Evolutionary conservation across 805 yeast genomes (phyloP), one percentile per base, ranked within the genome.

Genomic region (Isabelozyma heimii): DNA sequence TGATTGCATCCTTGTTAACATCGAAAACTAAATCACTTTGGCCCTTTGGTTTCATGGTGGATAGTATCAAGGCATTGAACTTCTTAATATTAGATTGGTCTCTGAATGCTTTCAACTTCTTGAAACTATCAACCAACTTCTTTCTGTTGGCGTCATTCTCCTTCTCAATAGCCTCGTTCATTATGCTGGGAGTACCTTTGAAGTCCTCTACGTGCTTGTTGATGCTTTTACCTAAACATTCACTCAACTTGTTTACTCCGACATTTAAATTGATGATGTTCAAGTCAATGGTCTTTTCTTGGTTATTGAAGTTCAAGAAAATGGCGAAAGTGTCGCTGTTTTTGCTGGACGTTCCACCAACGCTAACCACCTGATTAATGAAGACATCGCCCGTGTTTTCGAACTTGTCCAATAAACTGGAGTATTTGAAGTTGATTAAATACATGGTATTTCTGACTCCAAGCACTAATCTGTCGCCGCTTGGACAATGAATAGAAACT

Each of bases 211-310:
- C 9, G 8, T 40, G 27, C 6, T 43, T 40, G 15, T 46, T 39
- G 41, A 83, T 70, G 37, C 85, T 80, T 58, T 83, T 86, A 26
- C 91, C 91, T 27, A 89, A 62, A 10, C 88, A 81, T 56, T 87
- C 91, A 50, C 81, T 79, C 50, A 89, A 72, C 45, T 79, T 80
- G 57, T 89, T 88, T 37, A 80, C 67, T 5, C 94, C 95, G 35
- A 83, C 81, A 51, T 84, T 81, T 37, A 85, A 64, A 44, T 75
- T 72, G 47, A 78, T 63, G 47, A 77, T 65, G 52, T 76, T 73
- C 47, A 81, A 62, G 40, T 71, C 66, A 37, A 75, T 69, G 42
- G 68, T 67, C 45, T 77, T 76, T 50, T 77, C 76, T 50, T 71
- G 75, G 9, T 62, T 59, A 47, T 74, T 74, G 46, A 66, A 67